A percentile compares a stretch with the other conserved stretches of the same genome.
phyloP scores from a whole-genome alignment of 2,329 filamentous ascomycete species.

The Pestalotiopsis sp. region DNA sequence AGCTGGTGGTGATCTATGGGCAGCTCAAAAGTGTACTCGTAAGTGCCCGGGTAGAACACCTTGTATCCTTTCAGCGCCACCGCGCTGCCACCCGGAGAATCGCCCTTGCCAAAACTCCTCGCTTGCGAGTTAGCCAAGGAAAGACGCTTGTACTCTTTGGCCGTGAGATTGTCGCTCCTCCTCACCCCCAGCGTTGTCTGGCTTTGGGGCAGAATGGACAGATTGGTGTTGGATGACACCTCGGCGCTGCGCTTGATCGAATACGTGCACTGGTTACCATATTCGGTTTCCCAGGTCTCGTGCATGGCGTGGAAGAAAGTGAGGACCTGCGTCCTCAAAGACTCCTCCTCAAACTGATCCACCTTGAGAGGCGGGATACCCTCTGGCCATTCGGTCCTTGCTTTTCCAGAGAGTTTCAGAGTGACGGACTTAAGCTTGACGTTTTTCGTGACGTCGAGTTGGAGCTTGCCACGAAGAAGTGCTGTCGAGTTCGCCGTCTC shows the following conservation, averaged over 20 bases:
- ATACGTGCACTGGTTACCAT: slow-evolving; percentile 66
- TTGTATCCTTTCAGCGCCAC: slow-evolving; percentile 75
- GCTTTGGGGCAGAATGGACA: slow-evolving; percentile 34
- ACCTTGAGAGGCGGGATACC: slow-evolving; percentile 87
- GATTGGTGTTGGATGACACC: slow-evolving; percentile 37
- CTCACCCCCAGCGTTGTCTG: slow-evolving; percentile 35
- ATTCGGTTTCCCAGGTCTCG: slow-evolving; percentile 61
- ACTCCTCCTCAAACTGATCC: slow-evolving; percentile 82
- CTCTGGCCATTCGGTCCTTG: slow-evolving; percentile 94
- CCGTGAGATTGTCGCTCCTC: slow-evolving; percentile 34
- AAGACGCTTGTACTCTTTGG: slow-evolving; percentile 65
- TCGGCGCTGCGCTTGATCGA: slow-evolving; percentile 43
- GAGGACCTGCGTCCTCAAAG: slow-evolving; percentile 83
- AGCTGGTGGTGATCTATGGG: slow-evolving; percentile 87
- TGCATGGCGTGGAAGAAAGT: slow-evolving; percentile 88
- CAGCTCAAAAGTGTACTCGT: slow-evolving; percentile 78
- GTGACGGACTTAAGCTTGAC: slow-evolving; percentile 92
- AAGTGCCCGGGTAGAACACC: slow-evolving; percentile 75
- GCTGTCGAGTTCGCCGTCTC: slow-evolving; percentile 70
- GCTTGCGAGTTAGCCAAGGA: slow-evolving; percentile 82
- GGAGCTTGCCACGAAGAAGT: slow-evolving; percentile 82
- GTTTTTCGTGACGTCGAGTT: slow-evolving; percentile 82
- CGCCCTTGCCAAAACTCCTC: slow-evolving; percentile 82
- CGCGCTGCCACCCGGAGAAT: slow-evolving; percentile 65
- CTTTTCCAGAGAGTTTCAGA: slow-evolving; percentile 82